Evolutionary conservation across 2,329 filamentous ascomycete genomes (phyloP), one percentile per base, ranked within the genome.

Genomic region (Fusarium chaquense): DNA sequence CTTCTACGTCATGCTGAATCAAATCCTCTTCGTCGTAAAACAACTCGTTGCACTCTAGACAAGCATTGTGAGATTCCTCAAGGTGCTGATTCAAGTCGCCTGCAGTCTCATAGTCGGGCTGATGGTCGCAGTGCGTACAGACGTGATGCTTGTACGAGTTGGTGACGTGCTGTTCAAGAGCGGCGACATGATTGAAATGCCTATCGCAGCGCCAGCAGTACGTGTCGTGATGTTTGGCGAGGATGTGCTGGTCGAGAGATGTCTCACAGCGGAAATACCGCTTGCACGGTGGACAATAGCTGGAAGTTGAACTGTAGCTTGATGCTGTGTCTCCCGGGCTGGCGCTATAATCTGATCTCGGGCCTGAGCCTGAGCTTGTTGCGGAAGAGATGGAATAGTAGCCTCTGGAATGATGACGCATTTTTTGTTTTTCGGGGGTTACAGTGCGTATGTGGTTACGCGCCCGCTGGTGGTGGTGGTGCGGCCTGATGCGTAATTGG

Each of bases 151-250:
- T 38, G 2, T 36, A 6, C 10, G 62, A 65, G 18, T 65, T 30
- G 24, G 24, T 15, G 6, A 65, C 4, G 13, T 65, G 62, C 12
- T 65, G 62, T 1, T 65, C 16, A 36, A 18, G 12, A 18, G 11
- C 32, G 5, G 35, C 20, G 24, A 41, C 32, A 3, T 60, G 46
- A 0, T 36, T 12, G 4, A 65, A 65, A n/a, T 65, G 35, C 8
- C 61, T 60, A 2, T 65, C 41, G 32, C 60, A 65, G 2, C 60
- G 62, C 40, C 53, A 47, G 3, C 62, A 65, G n/a, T 65, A 65
- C 6, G 38, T 65, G 6, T 43, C 5, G n/a, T n/a, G 7, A 22
- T 65, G 62, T 3, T 44, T 22, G 15, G 46, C 60, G 2, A 33
- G 20, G 20, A 65, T 46, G 4, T 65, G 60, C 26, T 65, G 62